These are phyloP conservation scores for Phytophthora quininea DNA, from an alignment of 352 stramenopile genomes.

Conservation along the genomic window DNA sequence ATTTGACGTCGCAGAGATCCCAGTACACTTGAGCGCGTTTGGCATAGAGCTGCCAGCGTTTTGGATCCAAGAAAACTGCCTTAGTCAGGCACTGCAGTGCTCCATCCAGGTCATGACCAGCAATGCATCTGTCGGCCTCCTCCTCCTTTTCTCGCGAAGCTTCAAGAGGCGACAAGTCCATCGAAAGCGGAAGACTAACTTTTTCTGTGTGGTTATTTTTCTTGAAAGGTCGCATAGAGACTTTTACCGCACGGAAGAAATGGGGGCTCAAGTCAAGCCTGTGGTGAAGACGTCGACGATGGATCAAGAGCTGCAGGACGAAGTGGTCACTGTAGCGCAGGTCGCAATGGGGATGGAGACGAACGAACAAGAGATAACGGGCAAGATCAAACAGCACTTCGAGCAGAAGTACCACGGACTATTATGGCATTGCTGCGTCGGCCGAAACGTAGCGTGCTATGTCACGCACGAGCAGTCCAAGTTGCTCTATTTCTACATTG, in stretches of 20 bases:
- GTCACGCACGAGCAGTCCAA: slow-evolving; percentile 95
- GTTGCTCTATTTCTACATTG: slow-evolving; percentile 97
- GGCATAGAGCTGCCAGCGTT: slow-evolving; percentile 56
- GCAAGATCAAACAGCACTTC: slow-evolving; percentile 92
- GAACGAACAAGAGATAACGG: slow-evolving; percentile 90
- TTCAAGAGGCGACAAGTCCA: slow-evolving; percentile 55
- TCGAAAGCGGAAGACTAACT: not conserved
- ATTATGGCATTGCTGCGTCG: slow-evolving; percentile 95
- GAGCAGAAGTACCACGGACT: slow-evolving; percentile 92
- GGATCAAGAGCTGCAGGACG: slow-evolving; percentile 86
- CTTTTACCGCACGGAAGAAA: slow-evolving; percentile 13
- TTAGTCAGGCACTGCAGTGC: slow-evolving; percentile 72
- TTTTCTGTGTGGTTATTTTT: no score
- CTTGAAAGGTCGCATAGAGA: slow-evolving; percentile 16
- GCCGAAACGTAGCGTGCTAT: slow-evolving; percentile 94
- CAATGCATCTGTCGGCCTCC: slow-evolving; percentile 48
- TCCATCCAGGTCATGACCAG: slow-evolving; percentile 42
- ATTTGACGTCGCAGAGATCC: slow-evolving; percentile 80
- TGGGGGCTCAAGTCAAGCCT: slow-evolving; percentile 77
- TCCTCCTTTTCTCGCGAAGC: slow-evolving; percentile 53
- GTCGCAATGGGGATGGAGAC: slow-evolving; percentile 80
- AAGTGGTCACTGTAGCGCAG: slow-evolving; percentile 82
- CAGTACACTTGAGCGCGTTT: slow-evolving; percentile 76
- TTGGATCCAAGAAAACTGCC: slow-evolving; percentile 73
- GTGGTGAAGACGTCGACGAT: slow-evolving; percentile 90